Evolutionary conservation across 169 alveolate species (phyloP).

Genomic region (Plasmodium cynomolgi): DNA sequence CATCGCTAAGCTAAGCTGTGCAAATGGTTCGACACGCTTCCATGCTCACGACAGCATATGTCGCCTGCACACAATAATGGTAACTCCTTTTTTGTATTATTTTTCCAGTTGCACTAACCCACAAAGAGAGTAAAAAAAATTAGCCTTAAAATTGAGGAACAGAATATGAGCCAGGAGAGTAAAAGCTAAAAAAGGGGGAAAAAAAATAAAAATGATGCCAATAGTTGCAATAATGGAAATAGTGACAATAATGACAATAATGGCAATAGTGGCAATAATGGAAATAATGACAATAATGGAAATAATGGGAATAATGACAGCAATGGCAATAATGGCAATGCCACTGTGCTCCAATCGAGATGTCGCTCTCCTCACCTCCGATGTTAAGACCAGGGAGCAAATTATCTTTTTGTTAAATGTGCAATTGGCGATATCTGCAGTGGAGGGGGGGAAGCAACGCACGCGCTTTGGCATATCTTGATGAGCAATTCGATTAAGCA

Average conservation of each 20-base stretch:
- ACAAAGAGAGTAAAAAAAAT: conserved; percentile 52
- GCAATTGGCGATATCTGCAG: conserved; percentile 53
- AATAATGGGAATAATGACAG: background rate
- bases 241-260: too few relatives aligned
- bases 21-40: background rate
- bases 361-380: conserved; percentile 35
- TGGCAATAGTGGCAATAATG: too few relatives aligned
- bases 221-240: background rate
- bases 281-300: background rate
- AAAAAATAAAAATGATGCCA: conserved; percentile 4
- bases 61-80: background rate
- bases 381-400: conserved; percentile 26
- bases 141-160: conserved; percentile 55
- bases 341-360: background rate
- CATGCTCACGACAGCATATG: background rate
- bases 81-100: background rate
- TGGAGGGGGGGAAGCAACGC: background rate
- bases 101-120: conserved; percentile 15
- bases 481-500: background rate
- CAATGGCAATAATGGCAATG: background rate
- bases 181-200: conserved; percentile 26
- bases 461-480: background rate
- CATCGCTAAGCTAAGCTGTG: background rate
- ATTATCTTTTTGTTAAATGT: conserved; percentile 25
- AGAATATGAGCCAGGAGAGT: conserved; percentile 60